Evolutionary conservation across 2,329 filamentous ascomycete species (phyloP).

Genomic region (Botrytis paeoniae): DNA sequence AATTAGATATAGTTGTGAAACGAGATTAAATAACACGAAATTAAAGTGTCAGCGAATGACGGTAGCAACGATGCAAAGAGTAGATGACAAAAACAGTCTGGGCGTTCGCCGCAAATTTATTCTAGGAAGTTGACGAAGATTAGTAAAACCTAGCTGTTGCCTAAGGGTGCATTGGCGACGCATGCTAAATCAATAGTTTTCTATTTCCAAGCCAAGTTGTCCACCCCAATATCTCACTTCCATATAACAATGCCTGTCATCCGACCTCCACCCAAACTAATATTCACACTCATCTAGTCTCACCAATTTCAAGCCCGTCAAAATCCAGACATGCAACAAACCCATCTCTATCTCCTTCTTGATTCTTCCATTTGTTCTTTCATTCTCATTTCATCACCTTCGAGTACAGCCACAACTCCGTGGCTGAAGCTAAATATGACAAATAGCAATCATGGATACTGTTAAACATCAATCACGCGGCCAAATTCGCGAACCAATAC

Average conservation of each 20-base stretch:
- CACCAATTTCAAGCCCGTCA: not conserved
- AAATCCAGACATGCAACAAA: slow-evolving; percentile 10
- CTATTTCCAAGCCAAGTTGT: not conserved
- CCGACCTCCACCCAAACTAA: not conserved
- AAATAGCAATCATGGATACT: not conserved
- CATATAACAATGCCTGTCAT: not conserved
- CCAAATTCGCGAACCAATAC: slow-evolving; percentile 2
- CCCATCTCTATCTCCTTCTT: not conserved
- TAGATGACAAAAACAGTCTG: not conserved
- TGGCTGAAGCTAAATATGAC: slow-evolving; percentile 4
- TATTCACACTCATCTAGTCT: not conserved
- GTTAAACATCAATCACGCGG: not conserved
- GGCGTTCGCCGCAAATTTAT: not conserved
- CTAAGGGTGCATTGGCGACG: not conserved
- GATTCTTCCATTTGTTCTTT: slow-evolving; percentile 1
- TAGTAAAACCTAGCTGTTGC: not conserved
- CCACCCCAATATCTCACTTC: not conserved
- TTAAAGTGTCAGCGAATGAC: not conserved
- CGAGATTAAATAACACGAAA: not conserved
- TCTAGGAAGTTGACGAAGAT: not conserved
- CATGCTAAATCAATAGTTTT: not conserved
- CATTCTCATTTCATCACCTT: not conserved
- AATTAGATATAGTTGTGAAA: not conserved
- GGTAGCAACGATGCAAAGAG: not conserved
- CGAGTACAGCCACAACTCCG: not conserved